These are phyloP conservation scores for Penicillium flavigenum DNA, from an alignment of 495 filamentous ascomycete genomes.

Conservation along the genomic window DNA sequence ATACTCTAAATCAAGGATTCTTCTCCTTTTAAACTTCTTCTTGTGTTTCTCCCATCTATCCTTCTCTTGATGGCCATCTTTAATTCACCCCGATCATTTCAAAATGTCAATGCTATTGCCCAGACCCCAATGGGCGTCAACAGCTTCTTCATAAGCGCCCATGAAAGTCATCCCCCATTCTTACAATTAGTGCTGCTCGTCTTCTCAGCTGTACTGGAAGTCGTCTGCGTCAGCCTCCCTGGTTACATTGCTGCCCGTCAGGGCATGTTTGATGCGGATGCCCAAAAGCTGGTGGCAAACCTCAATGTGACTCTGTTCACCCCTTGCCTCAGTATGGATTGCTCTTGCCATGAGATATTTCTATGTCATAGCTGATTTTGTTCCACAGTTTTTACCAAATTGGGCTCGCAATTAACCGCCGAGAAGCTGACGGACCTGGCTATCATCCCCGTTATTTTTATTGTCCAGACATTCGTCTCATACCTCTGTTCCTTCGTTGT, in stretches of 20 bases:
- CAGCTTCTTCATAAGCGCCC: slow-evolving; percentile 32
- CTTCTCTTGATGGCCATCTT: slow-evolving; percentile 47
- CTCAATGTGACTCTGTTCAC: slow-evolving; percentile 93
- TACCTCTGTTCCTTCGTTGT: slow-evolving; percentile 71
- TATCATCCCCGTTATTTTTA: slow-evolving; percentile 91
- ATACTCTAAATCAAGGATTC: not conserved
- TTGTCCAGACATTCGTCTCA: slow-evolving; percentile 80
- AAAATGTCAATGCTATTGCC: slow-evolving; percentile 47
- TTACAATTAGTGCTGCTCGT: slow-evolving; percentile 79
- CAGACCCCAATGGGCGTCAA: slow-evolving; percentile 37
- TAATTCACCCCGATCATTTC: slow-evolving; percentile 65
- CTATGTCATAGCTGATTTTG: slow-evolving; percentile 8
- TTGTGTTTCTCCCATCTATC: not conserved
- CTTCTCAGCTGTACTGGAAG: slow-evolving; percentile 94
- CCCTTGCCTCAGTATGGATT: slow-evolving; percentile 82
- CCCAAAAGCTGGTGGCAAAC: slow-evolving; percentile 94
- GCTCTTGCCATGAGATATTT: not conserved
- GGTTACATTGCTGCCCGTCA: slow-evolving; percentile 89
- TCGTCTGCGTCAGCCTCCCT: slow-evolving; percentile 90
- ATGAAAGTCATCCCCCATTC: slow-evolving; percentile 63
- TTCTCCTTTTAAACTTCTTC: not conserved
- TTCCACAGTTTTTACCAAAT: slow-evolving; percentile 84
- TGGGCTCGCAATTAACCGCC: slow-evolving; percentile 91
- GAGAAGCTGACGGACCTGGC: slow-evolving; percentile 86
- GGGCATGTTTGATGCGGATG: slow-evolving; percentile 90